Percentiles rank a stretch among this genome's conserved stretches.
Conservation (phyloP, 108 stramenopile genomes). For the Stephanodiscus minutulus region DNA sequence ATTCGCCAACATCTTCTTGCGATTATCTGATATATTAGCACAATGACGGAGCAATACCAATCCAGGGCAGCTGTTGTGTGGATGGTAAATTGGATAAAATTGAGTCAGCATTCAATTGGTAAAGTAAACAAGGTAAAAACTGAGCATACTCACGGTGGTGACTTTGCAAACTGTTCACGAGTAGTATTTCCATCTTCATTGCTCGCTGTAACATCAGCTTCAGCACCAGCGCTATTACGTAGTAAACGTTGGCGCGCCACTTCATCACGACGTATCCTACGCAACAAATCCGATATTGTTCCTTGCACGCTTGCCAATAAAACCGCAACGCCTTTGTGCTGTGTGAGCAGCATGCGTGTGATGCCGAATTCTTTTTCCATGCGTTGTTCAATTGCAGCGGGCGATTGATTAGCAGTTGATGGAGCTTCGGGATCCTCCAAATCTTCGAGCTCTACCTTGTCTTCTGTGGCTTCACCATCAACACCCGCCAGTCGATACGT, state of each 20-base stretch:
- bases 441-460: constrained; percentile 61
- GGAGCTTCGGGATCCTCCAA: constrained; percentile 79
- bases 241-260: constrained; percentile 21
- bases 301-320: constrained; percentile 65
- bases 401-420: constrained; percentile 24
- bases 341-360: constrained; percentile 55
- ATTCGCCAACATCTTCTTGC: constrained; percentile 69
- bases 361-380: constrained; percentile 84
- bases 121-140: not conserved
- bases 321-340: constrained; percentile 57
- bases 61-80: constrained; percentile 41
- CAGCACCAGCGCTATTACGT: not conserved
- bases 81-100: not conserved
- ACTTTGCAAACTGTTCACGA: constrained; percentile 54
- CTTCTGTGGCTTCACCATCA: constrained; percentile 90
- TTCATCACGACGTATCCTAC: constrained; percentile 75
- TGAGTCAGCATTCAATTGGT: not conserved
- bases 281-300: constrained; percentile 56
- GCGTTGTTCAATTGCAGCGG: constrained; percentile 50
- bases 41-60: constrained; percentile 65
- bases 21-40: constrained; percentile 65
- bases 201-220: constrained; percentile 1
- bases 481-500: constrained; percentile 85
- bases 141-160: constrained; percentile 31
- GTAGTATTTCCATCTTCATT: constrained; percentile 43